phyloP scores from a whole-genome alignment of 176 grass and related monocot species.

The Phyllostachys edulis region DNA sequence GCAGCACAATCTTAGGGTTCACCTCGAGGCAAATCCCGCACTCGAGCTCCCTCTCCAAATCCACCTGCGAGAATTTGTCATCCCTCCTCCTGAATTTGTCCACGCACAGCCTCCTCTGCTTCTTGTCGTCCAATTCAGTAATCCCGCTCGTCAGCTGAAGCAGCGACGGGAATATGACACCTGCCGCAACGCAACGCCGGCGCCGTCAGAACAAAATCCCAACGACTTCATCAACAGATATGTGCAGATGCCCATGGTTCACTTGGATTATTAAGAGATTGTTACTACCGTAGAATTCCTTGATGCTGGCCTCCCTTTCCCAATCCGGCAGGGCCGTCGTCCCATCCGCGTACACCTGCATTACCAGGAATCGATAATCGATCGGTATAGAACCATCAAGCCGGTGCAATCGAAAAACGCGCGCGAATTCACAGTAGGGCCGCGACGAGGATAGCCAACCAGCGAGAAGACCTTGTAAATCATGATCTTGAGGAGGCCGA shows the following conservation, averaged over 20 bases:
- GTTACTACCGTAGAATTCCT: slow-evolving; percentile 52
- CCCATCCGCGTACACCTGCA: slow-evolving; percentile 49
- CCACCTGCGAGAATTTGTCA: slow-evolving; percentile 26
- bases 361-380: neutral
- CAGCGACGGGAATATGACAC: slow-evolving; percentile 58
- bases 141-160: slow-evolving; percentile 52
- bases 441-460: neutral
- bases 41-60: slow-evolving; percentile 60
- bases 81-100: slow-evolving; percentile 32
- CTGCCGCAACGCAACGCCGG: neutral
- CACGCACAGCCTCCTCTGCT: slow-evolving; percentile 41
- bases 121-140: slow-evolving; percentile 40
- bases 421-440: neutral
- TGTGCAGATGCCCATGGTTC: neutral
- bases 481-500: slow-evolving; percentile 62
- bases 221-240: neutral
- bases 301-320: slow-evolving; percentile 60
- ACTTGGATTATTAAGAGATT: neutral
- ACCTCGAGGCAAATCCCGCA: slow-evolving; percentile 62
- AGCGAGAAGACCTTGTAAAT: slow-evolving; percentile 40
- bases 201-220: neutral
- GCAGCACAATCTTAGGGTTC: slow-evolving; percentile 49
- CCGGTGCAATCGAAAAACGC: neutral
- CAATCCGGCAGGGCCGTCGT: slow-evolving; percentile 35
- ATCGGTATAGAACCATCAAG: too few species aligned